Evolutionary conservation across 2,329 filamentous ascomycete species (phyloP), one percentile per base, ranked within the genome.

Genomic region (Beauveria sp.): DNA sequence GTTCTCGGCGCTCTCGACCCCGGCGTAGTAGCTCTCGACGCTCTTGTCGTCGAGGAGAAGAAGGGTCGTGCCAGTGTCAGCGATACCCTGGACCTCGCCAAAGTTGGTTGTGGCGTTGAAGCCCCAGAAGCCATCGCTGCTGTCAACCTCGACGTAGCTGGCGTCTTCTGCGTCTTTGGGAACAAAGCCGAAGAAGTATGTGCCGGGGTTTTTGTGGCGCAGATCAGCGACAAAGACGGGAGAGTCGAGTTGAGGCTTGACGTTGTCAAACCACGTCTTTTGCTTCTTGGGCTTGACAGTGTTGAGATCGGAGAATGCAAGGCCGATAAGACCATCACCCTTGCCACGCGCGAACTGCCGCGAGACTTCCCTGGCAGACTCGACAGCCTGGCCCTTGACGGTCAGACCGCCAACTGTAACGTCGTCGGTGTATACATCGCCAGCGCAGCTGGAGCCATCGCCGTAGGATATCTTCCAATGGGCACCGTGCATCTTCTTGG

Each of bases 211-310:
- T 77, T 83, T 50, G 65, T 83, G 80, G 68, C 84, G 83, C 51
- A 93, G 78, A 64, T 88, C 82, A 26, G 87, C 88, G 0, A 88
- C 90, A 74, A 93, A 89, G 46, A 93, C 75, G 1, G 64, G 60
- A 0, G 59, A 38, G n/a, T 65, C 62, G 3, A 73, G 65, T 40
- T 59, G 61, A 0, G 63, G 38, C 26, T 64, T 61, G 38, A 69
- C 67, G 22, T 72, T 77, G 58, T 73, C 73, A 62, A 76, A 77
- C 58, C 79, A 80, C 0, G 78, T 81, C 62, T 74, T 75, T 64
- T 80, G 77, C 61, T 70, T 65, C 77, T 77, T 60, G 4, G 78
- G 78, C 50, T 57, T 53, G 46, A 80, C 76, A 0, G 74, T 77
- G 68, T 80, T 81, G 62, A 79, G 69, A 20, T 57, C 65, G 64